A percentile compares a stretch with the other conserved stretches of the same genome.
Evolutionary conservation across 208 protist species (phyloP).

Genomic region (Leishmania amazonensis): DNA sequence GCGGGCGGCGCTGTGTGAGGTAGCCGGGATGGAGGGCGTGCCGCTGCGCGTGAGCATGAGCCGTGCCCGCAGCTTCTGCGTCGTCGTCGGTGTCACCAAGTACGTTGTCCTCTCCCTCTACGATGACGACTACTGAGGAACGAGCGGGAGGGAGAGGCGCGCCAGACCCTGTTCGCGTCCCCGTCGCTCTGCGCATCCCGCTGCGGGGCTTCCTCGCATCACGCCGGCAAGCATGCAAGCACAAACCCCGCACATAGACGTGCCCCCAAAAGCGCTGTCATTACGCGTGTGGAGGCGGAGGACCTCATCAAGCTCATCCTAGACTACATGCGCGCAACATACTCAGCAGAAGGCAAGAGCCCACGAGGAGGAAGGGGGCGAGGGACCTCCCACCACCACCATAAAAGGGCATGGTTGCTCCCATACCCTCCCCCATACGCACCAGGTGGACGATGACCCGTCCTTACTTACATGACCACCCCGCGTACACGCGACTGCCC

Average conservation of each 20-base stretch:
- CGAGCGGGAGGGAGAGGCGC: neutral
- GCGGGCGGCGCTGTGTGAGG: conserved; percentile 32
- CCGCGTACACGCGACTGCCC: neutral
- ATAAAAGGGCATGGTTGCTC: neutral
- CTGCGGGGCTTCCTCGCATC: neutral
- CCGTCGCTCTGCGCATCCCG: neutral
- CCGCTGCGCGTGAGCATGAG: conserved; percentile 63
- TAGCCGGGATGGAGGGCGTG: conserved; percentile 45
- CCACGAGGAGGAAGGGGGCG: neutral
- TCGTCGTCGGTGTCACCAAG: conserved; percentile 55
- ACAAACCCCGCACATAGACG: neutral
- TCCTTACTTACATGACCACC: neutral
- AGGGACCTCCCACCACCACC: neutral
- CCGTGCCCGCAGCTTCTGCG: conserved; percentile 62
- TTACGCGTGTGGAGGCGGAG: neutral
- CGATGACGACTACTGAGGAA: conserved; percentile 35
- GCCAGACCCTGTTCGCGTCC: neutral
- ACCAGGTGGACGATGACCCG: neutral
- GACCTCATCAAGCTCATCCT: neutral
- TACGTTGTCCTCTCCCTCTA: conserved; percentile 81
- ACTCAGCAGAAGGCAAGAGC: neutral
- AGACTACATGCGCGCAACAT: neutral
- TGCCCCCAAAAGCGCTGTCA: neutral
- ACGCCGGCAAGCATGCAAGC: neutral
- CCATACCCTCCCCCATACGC: too few species aligned